phyloP scores from a whole-genome alignment of 345 rosid genomes.

The Linum usitatissimum region DNA sequence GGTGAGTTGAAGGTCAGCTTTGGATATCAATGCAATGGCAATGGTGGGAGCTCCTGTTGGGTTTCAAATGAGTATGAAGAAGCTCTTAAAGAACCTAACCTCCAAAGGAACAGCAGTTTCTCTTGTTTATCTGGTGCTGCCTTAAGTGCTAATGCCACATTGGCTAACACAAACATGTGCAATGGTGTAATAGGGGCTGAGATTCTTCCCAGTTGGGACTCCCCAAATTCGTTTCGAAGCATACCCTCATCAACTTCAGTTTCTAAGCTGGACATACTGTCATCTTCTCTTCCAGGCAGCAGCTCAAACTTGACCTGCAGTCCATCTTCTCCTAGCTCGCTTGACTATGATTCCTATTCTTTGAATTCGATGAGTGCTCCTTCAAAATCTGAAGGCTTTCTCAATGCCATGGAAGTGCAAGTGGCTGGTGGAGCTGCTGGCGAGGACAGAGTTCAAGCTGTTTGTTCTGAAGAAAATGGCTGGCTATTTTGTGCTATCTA shows the following conservation, averaged over 20 bases:
- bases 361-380: conserved; percentile 52
- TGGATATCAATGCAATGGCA: conserved; percentile 69
- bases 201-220: conserved; percentile 80
- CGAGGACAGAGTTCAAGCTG: conserved; percentile 95
- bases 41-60: conserved; percentile 16
- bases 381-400: conserved; percentile 59
- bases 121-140: conserved; percentile 98
- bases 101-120: conserved; percentile 59
- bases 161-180: conserved; percentile 90
- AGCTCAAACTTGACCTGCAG: conserved; percentile 76
- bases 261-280: conserved; percentile 70
- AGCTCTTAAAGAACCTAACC: conserved; percentile 28
- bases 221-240: conserved; percentile 72
- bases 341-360: conserved; percentile 51
- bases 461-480: conserved; percentile 93
- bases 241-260: conserved; percentile 67
- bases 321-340: conserved; percentile 49
- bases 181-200: conserved; percentile 80
- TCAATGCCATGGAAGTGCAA: conserved; percentile 65
- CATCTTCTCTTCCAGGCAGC: conserved; percentile 79
- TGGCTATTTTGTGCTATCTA: conserved; percentile 87
- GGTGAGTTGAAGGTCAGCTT: conserved; percentile 83
- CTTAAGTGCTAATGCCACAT: conserved; percentile 86
- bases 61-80: conserved; percentile 21
- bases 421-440: conserved; percentile 99